These are phyloP conservation scores for Nicotiana sylvestris DNA, from an alignment of 257 asterid species.

Conservation along the genomic window DNA sequence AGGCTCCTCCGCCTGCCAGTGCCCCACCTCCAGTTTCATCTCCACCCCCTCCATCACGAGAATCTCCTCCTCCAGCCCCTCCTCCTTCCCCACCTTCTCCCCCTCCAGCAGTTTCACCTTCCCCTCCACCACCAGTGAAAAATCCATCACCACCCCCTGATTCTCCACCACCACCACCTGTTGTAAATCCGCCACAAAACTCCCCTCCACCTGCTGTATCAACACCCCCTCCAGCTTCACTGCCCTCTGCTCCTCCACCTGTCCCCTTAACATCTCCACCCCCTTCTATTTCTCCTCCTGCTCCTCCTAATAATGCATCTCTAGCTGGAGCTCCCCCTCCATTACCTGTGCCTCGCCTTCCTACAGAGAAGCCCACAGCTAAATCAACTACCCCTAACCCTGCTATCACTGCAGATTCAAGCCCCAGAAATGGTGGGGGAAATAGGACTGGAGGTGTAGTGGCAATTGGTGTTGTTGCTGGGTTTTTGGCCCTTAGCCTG, in stretches of 20 bases:
- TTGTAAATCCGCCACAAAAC: conserved; percentile 35
- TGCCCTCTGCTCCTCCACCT: conserved; percentile 39
- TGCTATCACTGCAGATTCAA: conserved; percentile 31
- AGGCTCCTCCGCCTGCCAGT: conserved; percentile 34
- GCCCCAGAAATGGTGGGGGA: conserved; percentile 38
- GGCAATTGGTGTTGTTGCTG: conserved; percentile 52
- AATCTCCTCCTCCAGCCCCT: conserved; percentile 28
- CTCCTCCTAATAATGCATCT: conserved; percentile 35
- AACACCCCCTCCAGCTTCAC: conserved; percentile 39
- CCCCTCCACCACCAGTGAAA: conserved; percentile 41
- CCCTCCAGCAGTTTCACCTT: conserved; percentile 30
- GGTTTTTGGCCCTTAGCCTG: conserved; percentile 60
- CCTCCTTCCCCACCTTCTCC: conserved; percentile 44
- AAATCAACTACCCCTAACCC: conserved; percentile 40
- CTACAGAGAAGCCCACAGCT: conserved; percentile 66
- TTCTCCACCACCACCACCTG: conserved; percentile 42
- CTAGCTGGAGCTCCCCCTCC: conserved; percentile 23
- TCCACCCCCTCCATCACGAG: conserved; percentile 23
- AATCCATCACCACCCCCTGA: conserved; percentile 39
- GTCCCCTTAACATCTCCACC: conserved; percentile 29
- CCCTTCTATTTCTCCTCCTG: conserved; percentile 31
- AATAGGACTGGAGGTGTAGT: conserved; percentile 38
- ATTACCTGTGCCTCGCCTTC: conserved; percentile 32
- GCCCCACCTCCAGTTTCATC: conserved; percentile 34
- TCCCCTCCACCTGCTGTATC: conserved; percentile 40